A percentile compares a stretch with the other conserved stretches of the same genome.
phyloP scores from a whole-genome alignment of 2,329 filamentous ascomycete species.

The Pseudogymnoascus sp. region DNA sequence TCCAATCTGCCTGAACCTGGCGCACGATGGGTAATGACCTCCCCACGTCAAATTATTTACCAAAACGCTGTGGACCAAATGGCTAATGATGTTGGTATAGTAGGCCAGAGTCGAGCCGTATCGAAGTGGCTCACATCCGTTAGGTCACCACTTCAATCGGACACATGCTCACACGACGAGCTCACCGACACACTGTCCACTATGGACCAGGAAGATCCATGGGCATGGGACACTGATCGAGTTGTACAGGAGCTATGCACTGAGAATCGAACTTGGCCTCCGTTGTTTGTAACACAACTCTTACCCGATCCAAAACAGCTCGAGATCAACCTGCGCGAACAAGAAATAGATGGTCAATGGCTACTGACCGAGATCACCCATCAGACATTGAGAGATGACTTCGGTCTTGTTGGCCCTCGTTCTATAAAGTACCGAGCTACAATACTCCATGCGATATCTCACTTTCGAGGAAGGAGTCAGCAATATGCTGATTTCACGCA shows the following conservation, averaged over 20 bases:
- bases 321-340: neutral
- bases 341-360: slow-evolving; percentile 15
- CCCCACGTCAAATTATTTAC: neutral
- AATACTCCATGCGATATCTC: slow-evolving; percentile 3
- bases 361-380: slow-evolving; percentile 21
- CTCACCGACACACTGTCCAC: slow-evolving; percentile 15
- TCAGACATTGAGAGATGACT: slow-evolving; percentile 18
- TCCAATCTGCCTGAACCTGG: neutral
- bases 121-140: slow-evolving; percentile 3
- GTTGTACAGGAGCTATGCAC: slow-evolving; percentile 60
- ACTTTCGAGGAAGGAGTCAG: neutral
- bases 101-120: slow-evolving; percentile 1
- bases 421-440: slow-evolving; percentile 2
- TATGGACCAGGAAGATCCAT: slow-evolving; percentile 52
- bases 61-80: neutral
- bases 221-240: slow-evolving; percentile 60
- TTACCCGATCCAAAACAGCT: neutral
- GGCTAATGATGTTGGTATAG: neutral
- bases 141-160: neutral
- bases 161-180: neutral
- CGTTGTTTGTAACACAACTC: neutral
- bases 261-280: slow-evolving; percentile 40
- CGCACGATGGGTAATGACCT: neutral
- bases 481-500: neutral
- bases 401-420: slow-evolving; percentile 17